These are phyloP conservation scores for Ilyonectria mors-panacis DNA, from an alignment of 2,329 filamentous ascomycete species.

Conservation along the genomic window DNA sequence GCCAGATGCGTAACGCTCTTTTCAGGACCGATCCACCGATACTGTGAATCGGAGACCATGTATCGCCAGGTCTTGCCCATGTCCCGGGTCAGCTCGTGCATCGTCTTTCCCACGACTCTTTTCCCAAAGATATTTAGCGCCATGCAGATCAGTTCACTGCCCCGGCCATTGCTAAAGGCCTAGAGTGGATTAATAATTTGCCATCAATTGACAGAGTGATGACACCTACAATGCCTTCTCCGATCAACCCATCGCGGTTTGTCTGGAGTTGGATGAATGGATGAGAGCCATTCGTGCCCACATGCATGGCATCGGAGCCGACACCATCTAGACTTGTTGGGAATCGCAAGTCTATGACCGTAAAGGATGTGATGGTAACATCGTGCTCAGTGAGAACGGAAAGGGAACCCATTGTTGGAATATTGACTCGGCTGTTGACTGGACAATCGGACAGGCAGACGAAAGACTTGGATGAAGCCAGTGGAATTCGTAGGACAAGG, in stretches of 20 bases:
- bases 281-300: constrained; percentile 90
- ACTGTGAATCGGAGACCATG: constrained; percentile 88
- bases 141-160: constrained; percentile 91
- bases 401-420: constrained; percentile 21
- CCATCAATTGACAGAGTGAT: not conserved
- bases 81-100: constrained; percentile 82
- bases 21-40: constrained; percentile 94
- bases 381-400: constrained; percentile 53
- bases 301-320: constrained; percentile 96
- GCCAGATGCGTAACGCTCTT: constrained; percentile 95
- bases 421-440: not conserved
- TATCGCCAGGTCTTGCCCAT: constrained; percentile 93
- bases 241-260: constrained; percentile 74
- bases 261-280: constrained; percentile 93
- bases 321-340: constrained; percentile 96
- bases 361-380: constrained; percentile 80
- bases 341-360: constrained; percentile 81
- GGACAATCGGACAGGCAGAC: not conserved
- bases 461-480: not conserved
- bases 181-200: constrained; percentile 42
- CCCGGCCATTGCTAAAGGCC: constrained; percentile 88
- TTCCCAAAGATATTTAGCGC: constrained; percentile 86
- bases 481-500: not conserved
- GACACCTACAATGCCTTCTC: constrained; percentile 82
- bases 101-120: constrained; percentile 80